These are phyloP conservation scores for Yamadazyma phyllophila DNA, from an alignment of 805 yeast genomes.

Conservation along the genomic window DNA sequence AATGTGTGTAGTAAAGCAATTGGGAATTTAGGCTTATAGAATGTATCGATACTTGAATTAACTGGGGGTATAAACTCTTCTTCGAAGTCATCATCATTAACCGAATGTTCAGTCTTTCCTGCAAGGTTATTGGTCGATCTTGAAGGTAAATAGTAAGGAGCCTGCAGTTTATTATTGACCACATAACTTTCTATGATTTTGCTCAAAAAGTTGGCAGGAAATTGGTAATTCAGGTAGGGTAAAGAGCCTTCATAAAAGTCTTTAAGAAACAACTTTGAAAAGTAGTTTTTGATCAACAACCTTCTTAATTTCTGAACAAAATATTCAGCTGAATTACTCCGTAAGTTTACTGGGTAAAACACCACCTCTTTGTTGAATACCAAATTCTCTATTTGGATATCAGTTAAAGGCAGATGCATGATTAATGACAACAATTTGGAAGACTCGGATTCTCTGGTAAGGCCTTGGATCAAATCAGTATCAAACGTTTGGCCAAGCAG, in stretches of 20 bases:
- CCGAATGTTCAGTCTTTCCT: not conserved
- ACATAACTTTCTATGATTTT: conserved; percentile 20
- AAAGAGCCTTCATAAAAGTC: conserved; percentile 16
- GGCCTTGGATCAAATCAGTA: conserved; percentile 11
- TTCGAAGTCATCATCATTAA: conserved; percentile 1
- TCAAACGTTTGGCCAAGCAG: conserved; percentile 14
- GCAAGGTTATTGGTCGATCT: conserved; percentile 11
- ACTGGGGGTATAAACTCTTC: conserved; percentile 15
- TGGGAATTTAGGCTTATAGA: conserved; percentile 41
- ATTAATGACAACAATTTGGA: conserved; percentile 19
- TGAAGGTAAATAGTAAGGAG: conserved; percentile 30
- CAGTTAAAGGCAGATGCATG: conserved; percentile 17
- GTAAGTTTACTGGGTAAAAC: conserved; percentile 7
- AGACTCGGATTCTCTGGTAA: conserved; percentile 28
- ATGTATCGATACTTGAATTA: conserved; percentile 13
- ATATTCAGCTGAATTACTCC: conserved; percentile 8
- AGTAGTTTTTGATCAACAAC: conserved; percentile 7
- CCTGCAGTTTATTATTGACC: conserved; percentile 7
- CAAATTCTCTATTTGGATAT: conserved; percentile 10
- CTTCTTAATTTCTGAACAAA: conserved; percentile 9
- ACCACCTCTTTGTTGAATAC: conserved; percentile 12
- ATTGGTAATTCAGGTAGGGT: conserved; percentile 13
- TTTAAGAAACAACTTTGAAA: conserved; percentile 9
- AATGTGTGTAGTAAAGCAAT: conserved; percentile 46
- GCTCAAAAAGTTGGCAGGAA: conserved; percentile 23